Conservation (phyloP, 2,329 filamentous ascomycete species). For the Epichloe brachyelytri region DNA sequence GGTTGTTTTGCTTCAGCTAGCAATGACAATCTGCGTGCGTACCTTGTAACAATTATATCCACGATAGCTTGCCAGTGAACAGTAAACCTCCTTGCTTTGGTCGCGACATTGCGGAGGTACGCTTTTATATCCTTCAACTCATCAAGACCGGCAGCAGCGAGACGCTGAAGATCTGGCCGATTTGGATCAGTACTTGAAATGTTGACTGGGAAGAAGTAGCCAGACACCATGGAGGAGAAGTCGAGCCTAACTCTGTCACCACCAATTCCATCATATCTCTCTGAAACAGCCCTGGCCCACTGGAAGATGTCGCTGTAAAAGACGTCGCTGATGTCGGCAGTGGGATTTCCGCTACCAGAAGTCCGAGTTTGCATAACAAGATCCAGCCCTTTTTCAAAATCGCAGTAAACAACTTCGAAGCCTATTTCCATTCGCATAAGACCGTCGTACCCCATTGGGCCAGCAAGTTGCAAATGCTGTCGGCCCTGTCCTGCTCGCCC, state of each 20-base stretch:
- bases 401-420: constrained; percentile 58
- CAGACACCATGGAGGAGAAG: constrained; percentile 38
- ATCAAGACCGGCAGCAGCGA: constrained; percentile 14
- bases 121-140: constrained; percentile 24
- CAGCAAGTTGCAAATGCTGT: constrained; percentile 41
- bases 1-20: constrained; percentile 20
- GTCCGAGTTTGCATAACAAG: constrained; percentile 15
- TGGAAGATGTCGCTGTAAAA: constrained; percentile 17
- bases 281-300: constrained; percentile 27
- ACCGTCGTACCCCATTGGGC: constrained; percentile 45
- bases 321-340: constrained; percentile 11
- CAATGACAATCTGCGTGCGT: constrained; percentile 38
- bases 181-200: constrained; percentile 27
- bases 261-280: constrained; percentile 34
- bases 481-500: constrained; percentile 39
- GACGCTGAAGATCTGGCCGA: constrained; percentile 21
- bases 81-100: constrained; percentile 15
- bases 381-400: constrained; percentile 37
- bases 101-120: constrained; percentile 32
- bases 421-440: constrained; percentile 56
- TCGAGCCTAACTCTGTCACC: constrained; percentile 29
- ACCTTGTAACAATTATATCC: constrained; percentile 54
- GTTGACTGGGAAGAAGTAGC: constrained; percentile 37
- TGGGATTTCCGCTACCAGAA: neutral
- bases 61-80: constrained; percentile 53